Conservation (phyloP, 345 rosid species). For the Garcia nutans region DNA sequence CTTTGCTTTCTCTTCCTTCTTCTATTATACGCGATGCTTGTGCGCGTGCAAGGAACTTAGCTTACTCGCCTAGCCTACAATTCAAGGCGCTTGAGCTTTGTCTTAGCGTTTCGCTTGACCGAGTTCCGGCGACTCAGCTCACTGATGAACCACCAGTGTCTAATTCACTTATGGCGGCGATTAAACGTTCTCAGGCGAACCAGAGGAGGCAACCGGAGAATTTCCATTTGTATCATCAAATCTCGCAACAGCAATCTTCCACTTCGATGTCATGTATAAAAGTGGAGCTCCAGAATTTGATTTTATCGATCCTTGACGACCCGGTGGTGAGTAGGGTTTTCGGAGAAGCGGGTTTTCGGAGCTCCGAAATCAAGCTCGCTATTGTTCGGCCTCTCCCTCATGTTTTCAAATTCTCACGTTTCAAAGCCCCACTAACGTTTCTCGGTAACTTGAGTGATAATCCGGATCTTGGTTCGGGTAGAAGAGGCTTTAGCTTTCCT, state of each 20-base stretch:
- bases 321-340: constrained; percentile 91
- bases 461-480: constrained; percentile 38
- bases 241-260: constrained; percentile 42
- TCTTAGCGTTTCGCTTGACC: constrained; percentile 74
- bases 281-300: constrained; percentile 78
- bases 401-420: constrained; percentile 49
- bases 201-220: constrained; percentile 86
- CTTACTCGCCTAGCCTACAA: constrained; percentile 71
- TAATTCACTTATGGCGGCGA: constrained; percentile 93
- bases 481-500: constrained; percentile 40
- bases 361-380: constrained; percentile 82
- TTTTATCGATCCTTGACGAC: constrained; percentile 80
- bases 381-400: constrained; percentile 76
- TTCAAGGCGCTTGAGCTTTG: constrained; percentile 87
- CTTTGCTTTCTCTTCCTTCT: constrained; percentile 66
- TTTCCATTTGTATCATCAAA: constrained; percentile 66
- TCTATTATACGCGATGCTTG: constrained; percentile 78
- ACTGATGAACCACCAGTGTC: constrained; percentile 70
- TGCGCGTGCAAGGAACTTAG: constrained; percentile 61
- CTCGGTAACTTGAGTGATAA: constrained; percentile 45
- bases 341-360: constrained; percentile 82
- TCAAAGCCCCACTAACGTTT: constrained; percentile 55
- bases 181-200: constrained; percentile 86
- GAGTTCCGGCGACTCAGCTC: constrained; percentile 66
- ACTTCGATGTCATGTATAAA: constrained; percentile 48